Evolutionary conservation across 2,329 filamentous ascomycete species (phyloP).

Genomic region (Fulvia fulva): DNA sequence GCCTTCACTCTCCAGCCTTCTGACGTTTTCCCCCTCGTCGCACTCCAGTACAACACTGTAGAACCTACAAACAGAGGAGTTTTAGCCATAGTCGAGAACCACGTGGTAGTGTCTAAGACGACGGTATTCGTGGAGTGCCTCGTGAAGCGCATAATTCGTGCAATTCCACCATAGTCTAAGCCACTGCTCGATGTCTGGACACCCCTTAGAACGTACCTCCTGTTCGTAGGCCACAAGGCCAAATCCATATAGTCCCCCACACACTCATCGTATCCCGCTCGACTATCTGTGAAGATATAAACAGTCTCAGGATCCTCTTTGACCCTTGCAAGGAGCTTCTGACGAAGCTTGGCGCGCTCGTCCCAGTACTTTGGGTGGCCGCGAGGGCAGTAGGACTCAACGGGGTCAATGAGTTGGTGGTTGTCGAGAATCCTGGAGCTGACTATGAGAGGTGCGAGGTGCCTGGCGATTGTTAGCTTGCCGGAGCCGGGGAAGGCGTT

Average conservation of each 20-base stretch:
- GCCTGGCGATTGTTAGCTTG: slow-evolving; percentile 6
- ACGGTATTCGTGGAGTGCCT: no score
- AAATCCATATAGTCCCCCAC: slow-evolving; percentile 9
- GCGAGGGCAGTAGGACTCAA: slow-evolving; percentile 1
- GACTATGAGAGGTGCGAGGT: neutral
- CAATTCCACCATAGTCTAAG: no score
- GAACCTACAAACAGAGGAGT: slow-evolving; percentile 4
- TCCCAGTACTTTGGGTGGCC: neutral
- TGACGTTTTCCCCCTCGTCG: slow-evolving; percentile 5
- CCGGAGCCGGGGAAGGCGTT: slow-evolving; percentile 10
- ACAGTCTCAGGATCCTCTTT: slow-evolving; percentile 3
- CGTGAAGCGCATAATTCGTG: no score
- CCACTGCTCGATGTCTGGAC: no score
- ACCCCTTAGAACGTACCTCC: no score
- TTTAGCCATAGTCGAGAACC: no score
- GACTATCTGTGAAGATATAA: slow-evolving; percentile 10
- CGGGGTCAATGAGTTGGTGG: slow-evolving; percentile 11
- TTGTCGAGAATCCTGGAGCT: slow-evolving; percentile 8
- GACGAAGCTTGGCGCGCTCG: slow-evolving; percentile 4
- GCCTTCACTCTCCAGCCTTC: neutral
- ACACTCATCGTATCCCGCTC: slow-evolving; percentile 9
- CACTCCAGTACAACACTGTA: slow-evolving; percentile 10
- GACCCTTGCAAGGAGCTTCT: neutral
- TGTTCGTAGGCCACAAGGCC: neutral
- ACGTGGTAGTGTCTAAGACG: no score